Base-by-base conservation (phyloP, 371 early-diverging fungal species). In the Apophysomyces ossiformis region DNA sequence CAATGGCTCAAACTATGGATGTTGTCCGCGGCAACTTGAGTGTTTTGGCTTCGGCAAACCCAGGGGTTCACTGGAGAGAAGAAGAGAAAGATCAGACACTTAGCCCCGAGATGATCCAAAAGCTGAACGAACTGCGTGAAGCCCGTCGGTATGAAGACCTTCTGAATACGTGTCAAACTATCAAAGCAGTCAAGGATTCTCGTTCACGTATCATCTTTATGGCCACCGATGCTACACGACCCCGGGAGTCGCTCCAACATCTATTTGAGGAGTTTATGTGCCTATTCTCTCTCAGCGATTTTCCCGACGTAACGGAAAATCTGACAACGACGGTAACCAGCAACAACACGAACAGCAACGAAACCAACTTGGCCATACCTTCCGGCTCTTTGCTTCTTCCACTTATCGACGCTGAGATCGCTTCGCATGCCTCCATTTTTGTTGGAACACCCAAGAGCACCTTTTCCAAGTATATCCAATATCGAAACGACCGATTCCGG, bases 141-240 rank as follows among this genome's bases (percentile, higher is more conserved):
- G 39, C 5, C 8, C 50, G 16, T n/a, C 21, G 47, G 13, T 21
- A 6, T 16, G 37, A 16, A 16, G 15, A 21, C 32, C 46, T 15
- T 44, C 15, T 44, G 16, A 56, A 41, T 18, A 63, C 13, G 56
- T 63, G 37, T 43, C 56, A 54, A 50, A 38, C 18, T 26, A 38
- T 21, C 57, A 63, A 56, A 18, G 38, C 2, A 12, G 37, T 6
- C 37, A 39, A 38, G 9, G 21, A 70, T 50, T 76, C 77, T 5
- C 64, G 70, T 47, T 60, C 74, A 35, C 81, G 75, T 0, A 70
- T 86, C 58, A 74, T 85, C 35, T 87, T 78, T 43, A 80, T 87
- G 80, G 84, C 87, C 5, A 87, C 87, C 0, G 87, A 87, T 71
- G 77, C 85, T 9, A 74, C 70, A 18, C 70, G 78, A 37, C 87